Evolutionary conservation across 148 eudicot species (phyloP), one percentile per base, ranked within the genome.

Genomic region (Amaranthus hypochondriacus): DNA sequence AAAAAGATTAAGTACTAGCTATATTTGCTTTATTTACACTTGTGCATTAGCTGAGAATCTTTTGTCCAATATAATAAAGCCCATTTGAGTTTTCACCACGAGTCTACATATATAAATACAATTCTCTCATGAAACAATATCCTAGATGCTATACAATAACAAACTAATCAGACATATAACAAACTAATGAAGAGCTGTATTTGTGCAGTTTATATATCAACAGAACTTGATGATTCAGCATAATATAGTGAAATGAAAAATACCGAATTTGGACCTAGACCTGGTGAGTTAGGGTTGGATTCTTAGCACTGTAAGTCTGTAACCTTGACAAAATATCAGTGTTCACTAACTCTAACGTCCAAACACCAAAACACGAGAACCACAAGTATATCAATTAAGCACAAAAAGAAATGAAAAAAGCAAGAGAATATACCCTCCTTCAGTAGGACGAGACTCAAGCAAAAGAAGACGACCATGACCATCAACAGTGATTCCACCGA

Each of bases 401-500:
- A 75, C 65, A 48, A 6, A 48, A 51, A 9, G 49, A 6, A 43
- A 50, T 18, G 6, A 21, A 13, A 3, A 39, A 18, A 12, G 7
- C 44, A 61, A 3, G 15, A 42, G 21, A 10, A n/a, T 43, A 28
- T 77, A 93, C 98, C 98, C 98, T 52, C 89, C 86, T 76, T 94
- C 97, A 7, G 77, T 80, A 71, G 98, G 97, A 50, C 97, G 91
- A 66, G 90, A 85, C 64, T 94, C 98, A 48, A 91, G 84, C 93
- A 92, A 91, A 83, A 89, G 71, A 56, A 91, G 91, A n/a, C 80
- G 83, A 54, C 92, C 96, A 2, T 10, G 47, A 6, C 92, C 82
- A 59, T 91, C 98, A 13, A 89, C 90, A 9, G 93, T 77, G 70
- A 83, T 62, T 70, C 90, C 98, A 12, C 93, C 95, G 43, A 93